These are phyloP conservation scores for Suhomyces panamericanus DNA, from an alignment of 1,139 yeast genomes.

Conservation along the genomic window DNA sequence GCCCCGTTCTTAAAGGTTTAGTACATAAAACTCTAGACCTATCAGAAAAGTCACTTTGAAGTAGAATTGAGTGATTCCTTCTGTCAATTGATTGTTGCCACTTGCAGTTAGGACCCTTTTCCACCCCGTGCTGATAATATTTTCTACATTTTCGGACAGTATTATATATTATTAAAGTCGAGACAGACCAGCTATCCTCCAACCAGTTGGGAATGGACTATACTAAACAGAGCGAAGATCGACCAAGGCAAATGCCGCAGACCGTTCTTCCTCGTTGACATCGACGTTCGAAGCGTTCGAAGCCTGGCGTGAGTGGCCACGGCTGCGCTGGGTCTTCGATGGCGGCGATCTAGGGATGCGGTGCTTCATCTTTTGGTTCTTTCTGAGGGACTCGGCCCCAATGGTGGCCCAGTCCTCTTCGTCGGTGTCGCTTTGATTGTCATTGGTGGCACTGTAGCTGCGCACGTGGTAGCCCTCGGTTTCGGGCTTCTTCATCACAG, in stretches of 20 bases:
- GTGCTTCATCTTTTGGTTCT: constrained; percentile 15
- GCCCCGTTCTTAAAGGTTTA: too few species aligned
- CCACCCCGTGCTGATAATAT: too few species aligned
- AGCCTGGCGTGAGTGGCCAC: constrained; percentile 9
- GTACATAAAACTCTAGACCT: too few species aligned
- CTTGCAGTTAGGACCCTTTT: too few species aligned
- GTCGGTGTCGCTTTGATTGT: constrained; percentile 59
- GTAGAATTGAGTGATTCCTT: too few species aligned
- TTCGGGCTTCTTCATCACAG: constrained; percentile 10
- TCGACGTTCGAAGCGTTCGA: constrained; percentile 11
- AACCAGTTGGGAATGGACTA: constrained; percentile 7
- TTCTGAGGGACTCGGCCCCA: constrained; percentile 67
- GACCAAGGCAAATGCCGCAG: constrained; percentile 64
- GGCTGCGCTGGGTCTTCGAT: constrained; percentile 7
- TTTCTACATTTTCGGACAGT: neutral
- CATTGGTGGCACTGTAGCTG: constrained; percentile 7
- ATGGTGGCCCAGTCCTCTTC: constrained; percentile 95
- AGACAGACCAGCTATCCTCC: constrained; percentile 12
- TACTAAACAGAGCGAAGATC: constrained; percentile 48
- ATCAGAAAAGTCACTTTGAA: too few species aligned
- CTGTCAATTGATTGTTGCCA: too few species aligned
- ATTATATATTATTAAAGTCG: constrained; percentile 4
- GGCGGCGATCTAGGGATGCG: constrained; percentile 13
- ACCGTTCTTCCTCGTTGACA: constrained; percentile 43
- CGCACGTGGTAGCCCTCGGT: constrained; percentile 6